phyloP scores from a whole-genome alignment of 176 grass and related monocot species.

The Hordeum vulgare region DNA sequence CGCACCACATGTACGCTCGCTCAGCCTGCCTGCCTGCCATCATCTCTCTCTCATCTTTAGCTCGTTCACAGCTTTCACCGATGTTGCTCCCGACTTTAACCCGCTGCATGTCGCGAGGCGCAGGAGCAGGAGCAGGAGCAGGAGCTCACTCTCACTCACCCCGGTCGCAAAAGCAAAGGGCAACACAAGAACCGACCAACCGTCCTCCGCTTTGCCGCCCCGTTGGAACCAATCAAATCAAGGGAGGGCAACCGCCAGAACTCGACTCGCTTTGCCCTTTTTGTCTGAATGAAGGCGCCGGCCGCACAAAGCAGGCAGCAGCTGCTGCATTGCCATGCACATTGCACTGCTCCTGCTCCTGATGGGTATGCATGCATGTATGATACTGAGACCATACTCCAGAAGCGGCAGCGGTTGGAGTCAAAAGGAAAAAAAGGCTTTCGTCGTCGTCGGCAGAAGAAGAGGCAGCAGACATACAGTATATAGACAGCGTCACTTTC shows the following conservation, averaged over 20 bases:
- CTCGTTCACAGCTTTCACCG: background rate
- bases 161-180: background rate
- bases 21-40: background rate
- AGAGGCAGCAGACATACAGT: background rate
- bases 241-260: background rate
- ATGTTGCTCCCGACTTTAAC: background rate
- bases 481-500: background rate
- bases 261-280: background rate
- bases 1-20: background rate
- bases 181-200: background rate
- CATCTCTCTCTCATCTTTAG: background rate
- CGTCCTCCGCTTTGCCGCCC: background rate
- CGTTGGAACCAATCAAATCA: background rate
- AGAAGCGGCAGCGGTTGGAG: background rate
- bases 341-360: no score
- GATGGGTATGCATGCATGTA: no score
- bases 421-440: background rate
- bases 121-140: no score
- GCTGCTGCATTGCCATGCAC: background rate
- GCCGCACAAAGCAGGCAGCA: no score
- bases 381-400: background rate
- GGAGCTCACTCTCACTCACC: background rate
- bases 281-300: background rate
- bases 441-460: background rate
- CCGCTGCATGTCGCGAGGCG: background rate